A percentile compares a stretch with the other conserved stretches of the same genome.
These are phyloP conservation scores for Penicillium verrucosum DNA, from an alignment of 2,329 filamentous ascomycete species.

Conservation along the genomic window DNA sequence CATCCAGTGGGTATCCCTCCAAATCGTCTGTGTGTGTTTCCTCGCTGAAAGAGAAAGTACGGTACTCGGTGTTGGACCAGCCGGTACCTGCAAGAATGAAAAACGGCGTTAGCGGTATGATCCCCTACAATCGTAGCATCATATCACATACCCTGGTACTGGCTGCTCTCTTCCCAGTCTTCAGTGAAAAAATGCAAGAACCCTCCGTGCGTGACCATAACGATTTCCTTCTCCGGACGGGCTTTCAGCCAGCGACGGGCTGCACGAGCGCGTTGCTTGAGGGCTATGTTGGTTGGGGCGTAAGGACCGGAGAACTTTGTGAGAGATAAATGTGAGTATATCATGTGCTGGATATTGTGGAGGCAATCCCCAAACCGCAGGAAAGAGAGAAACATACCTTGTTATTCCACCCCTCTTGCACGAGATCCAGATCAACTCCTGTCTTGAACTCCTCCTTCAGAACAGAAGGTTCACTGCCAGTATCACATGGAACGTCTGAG, in stretches of 20 bases:
- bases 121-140: background rate
- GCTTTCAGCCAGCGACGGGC: conserved; percentile 58
- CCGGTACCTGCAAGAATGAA: conserved; percentile 56
- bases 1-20: conserved; percentile 34
- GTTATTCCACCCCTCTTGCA: conserved; percentile 67
- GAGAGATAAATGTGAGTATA: background rate
- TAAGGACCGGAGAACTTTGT: conserved; percentile 36
- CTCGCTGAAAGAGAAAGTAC: conserved; percentile 64
- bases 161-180: conserved; percentile 65
- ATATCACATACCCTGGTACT: conserved; percentile 43
- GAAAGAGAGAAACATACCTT: conserved; percentile 48
- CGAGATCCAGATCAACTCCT: conserved; percentile 61
- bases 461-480: conserved; percentile 57
- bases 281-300: conserved; percentile 48
- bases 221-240: conserved; percentile 62
- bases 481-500: conserved; percentile 70
- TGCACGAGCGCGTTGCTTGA: conserved; percentile 60
- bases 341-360: background rate
- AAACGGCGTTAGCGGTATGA: background rate
- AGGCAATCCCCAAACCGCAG: background rate
- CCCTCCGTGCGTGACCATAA: conserved; percentile 77
- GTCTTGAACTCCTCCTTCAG: conserved; percentile 61
- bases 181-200: conserved; percentile 82
- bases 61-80: conserved; percentile 71
- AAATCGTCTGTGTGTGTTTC: conserved; percentile 49